phyloP scores from a whole-genome alignment of 805 yeast species.

The Hyphopichia homilentoma region DNA sequence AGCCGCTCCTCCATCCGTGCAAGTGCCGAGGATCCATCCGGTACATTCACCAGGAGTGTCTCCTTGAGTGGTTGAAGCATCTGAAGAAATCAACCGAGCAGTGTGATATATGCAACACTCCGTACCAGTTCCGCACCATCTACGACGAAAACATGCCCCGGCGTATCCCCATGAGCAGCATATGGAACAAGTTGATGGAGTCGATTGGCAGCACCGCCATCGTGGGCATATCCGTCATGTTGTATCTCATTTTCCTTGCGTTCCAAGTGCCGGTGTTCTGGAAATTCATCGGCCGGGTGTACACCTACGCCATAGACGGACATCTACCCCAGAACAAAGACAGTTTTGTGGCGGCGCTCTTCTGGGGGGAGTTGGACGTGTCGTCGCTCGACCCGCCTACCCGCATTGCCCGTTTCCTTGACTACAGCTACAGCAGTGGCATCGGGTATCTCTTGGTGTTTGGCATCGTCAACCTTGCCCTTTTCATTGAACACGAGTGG shows the following conservation, averaged over 20 bases:
- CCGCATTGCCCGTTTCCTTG: constrained; percentile 20
- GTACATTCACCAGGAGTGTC: constrained; percentile 89
- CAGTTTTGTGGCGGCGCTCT: constrained; percentile 26
- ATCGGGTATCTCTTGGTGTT: constrained; percentile 36
- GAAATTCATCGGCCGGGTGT: constrained; percentile 50
- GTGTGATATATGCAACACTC: constrained; percentile 87
- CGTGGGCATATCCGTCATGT: constrained; percentile 19
- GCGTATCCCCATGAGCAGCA: constrained; percentile 50
- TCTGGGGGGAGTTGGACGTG: constrained; percentile 33
- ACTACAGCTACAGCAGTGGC: constrained; percentile 36
- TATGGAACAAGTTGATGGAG: constrained; percentile 37
- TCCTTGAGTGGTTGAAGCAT: constrained; percentile 81
- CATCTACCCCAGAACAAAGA: constrained; percentile 39
- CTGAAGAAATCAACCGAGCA: constrained; percentile 52
- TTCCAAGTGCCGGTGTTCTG: constrained; percentile 58
- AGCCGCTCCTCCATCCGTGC: constrained; percentile 89
- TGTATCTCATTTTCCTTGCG: constrained; percentile 40
- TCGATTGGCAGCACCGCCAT: constrained; percentile 10
- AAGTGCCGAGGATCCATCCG: constrained; percentile 91
- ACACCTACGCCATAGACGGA: constrained; percentile 56
- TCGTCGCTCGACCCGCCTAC: background rate
- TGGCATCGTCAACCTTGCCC: constrained; percentile 39
- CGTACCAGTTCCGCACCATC: constrained; percentile 63
- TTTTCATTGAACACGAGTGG: constrained; percentile 65
- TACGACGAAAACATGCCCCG: constrained; percentile 65